These are phyloP conservation scores for Whalleya microplaca DNA, from an alignment of 2,329 filamentous ascomycete genomes.

Conservation along the genomic window DNA sequence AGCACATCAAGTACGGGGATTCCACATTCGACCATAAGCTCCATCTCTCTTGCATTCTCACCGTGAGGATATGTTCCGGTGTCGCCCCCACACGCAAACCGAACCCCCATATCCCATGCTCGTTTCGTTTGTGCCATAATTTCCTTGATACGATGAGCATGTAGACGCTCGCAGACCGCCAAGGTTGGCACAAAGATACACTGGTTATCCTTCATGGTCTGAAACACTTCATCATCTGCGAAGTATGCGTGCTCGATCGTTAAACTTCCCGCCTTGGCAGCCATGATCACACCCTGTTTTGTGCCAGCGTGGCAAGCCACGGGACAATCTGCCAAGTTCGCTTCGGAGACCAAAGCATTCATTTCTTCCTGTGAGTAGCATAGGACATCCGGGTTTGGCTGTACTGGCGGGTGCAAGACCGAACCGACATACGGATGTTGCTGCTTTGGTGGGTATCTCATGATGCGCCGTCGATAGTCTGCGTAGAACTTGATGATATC, in stretches of 20 bases:
- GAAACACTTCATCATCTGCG: conserved; percentile 42
- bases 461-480: conserved; percentile 47
- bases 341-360: conserved; percentile 49
- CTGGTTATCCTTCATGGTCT: conserved; percentile 43
- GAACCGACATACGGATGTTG: conserved; percentile 31
- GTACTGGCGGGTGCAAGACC: conserved; percentile 38
- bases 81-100: conserved; percentile 53
- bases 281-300: conserved; percentile 44
- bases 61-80: conserved; percentile 56
- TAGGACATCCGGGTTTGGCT: conserved; percentile 43
- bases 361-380: conserved; percentile 50
- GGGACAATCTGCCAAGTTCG: conserved; percentile 41
- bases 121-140: conserved; percentile 43
- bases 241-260: conserved; percentile 47
- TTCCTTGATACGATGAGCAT: conserved; percentile 30
- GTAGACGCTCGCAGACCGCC: conserved; percentile 43
- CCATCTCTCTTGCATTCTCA: conserved; percentile 52
- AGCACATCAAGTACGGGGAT: conserved; percentile 52
- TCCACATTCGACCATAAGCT: conserved; percentile 52
- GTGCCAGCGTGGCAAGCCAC: conserved; percentile 46
- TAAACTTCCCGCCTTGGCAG: conserved; percentile 45
- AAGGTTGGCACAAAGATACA: conserved; percentile 55
- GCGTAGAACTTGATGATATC: conserved; percentile 53
- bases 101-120: conserved; percentile 49
- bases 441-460: conserved; percentile 43